Percentiles rank a stretch among this genome's conserved stretches.
These are phyloP conservation scores for Chlorella sp. DNA, from an alignment of 139 green algal species.

Conservation along the genomic window DNA sequence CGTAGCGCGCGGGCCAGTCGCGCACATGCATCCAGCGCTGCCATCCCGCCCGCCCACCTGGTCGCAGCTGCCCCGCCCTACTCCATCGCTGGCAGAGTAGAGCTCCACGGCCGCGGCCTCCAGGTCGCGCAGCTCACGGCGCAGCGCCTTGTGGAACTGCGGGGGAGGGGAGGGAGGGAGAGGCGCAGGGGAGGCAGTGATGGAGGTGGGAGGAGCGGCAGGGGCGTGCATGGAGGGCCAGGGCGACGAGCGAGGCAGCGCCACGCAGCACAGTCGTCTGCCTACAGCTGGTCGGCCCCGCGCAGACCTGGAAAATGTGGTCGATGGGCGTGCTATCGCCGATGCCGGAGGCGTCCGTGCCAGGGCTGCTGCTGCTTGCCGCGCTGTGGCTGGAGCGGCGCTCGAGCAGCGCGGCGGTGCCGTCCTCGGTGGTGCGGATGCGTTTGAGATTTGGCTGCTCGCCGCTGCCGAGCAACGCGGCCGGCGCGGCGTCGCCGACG, in stretches of 20 bases:
- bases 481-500: background rate
- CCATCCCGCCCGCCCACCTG: too few relatives aligned
- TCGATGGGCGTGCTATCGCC: conserved; percentile 79
- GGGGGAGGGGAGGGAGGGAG: too few relatives aligned
- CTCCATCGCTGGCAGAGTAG: too few relatives aligned
- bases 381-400: background rate
- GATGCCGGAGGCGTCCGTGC: background rate
- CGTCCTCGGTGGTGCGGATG: conserved; percentile 12
- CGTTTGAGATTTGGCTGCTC: conserved; percentile 13
- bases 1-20: too few relatives aligned
- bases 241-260: too few relatives aligned
- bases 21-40: too few relatives aligned
- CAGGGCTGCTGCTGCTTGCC: background rate
- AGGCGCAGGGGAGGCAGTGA: too few relatives aligned
- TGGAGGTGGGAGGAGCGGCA: too few relatives aligned
- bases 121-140: conserved; percentile 81
- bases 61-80: too few relatives aligned
- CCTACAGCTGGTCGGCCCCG: too few relatives aligned
- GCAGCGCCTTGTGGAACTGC: conserved; percentile 70
- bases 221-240: too few relatives aligned
- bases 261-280: too few relatives aligned
- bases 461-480: background rate
- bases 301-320: conserved; percentile 99
- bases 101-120: conserved; percentile 71
- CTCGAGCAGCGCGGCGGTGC: background rate